Base-by-base conservation (phyloP, 2,329 filamentous ascomycete genomes). In the Penicillium sp. region DNA sequence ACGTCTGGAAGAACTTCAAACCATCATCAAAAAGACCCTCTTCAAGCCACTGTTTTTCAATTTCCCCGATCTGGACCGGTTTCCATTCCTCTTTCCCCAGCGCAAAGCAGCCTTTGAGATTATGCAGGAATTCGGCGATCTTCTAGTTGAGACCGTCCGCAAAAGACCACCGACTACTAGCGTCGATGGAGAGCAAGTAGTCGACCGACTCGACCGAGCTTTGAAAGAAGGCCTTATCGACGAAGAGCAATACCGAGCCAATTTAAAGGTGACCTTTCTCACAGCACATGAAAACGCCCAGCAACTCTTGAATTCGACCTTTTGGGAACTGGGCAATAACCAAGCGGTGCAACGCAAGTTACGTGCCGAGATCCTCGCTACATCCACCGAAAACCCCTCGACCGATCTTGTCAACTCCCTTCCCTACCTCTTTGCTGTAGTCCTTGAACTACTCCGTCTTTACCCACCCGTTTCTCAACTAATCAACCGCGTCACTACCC, bases 381-480 rank as follows among this genome's bases (percentile, higher is more conserved):
- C 35, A 10, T 33, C 8, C 1, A 37, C 37, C 9, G 35, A 35
- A 0, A 31, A 40, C 12, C 36, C 55, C 47, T 36, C 46, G 12
- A 23, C 53, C 54, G 30, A 61, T 48, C 17, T 40, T 4, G 16
- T 66, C 15, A 56, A 64, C 28, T 54, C 59, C 22, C 55, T 72
- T 17, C 69, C 70, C 0, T 61, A 63, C 20, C 55, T 74, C 4
- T 69, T 64, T 1, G 56, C 71, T 0, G 60, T 69, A 15, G 55
- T 74, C 13, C 67, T 69, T 44, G 71, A 75, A 35, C 55, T 60
- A 14, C 60, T 74, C 9, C 68, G 72, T 2, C 59, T 75, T 30
- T 71, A 68, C 39, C 72, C 72, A 0, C 71, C 72, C 6, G 66
- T 75, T 34, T 66, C 61, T 0, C 70, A 74, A 41, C 58, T 75